These are phyloP conservation scores for Aspergillus sp. DNA, from an alignment of 2,329 filamentous ascomycete species.

Conservation along the genomic window DNA sequence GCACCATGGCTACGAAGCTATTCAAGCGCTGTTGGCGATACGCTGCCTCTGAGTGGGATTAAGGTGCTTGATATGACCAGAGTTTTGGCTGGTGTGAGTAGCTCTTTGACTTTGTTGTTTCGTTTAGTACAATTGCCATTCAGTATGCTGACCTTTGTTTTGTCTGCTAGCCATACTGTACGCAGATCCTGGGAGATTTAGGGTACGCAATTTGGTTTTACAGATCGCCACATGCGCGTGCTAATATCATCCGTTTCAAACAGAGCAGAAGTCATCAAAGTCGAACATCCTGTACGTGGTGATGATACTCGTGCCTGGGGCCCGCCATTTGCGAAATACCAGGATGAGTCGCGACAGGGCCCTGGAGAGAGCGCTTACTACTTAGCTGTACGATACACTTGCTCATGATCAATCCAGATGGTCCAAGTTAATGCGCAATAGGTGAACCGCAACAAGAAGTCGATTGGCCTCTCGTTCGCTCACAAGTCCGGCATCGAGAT, in stretches of 20 bases:
- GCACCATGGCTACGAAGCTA: constrained; percentile 24
- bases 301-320: constrained; percentile 97
- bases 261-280: constrained; percentile 93
- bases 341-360: constrained; percentile 49
- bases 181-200: constrained; percentile 90
- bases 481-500: constrained; percentile 77
- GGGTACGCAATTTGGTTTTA: constrained; percentile 55
- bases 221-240: not conserved
- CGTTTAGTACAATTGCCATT: not conserved
- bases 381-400: constrained; percentile 56
- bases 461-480: constrained; percentile 83
- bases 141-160: constrained; percentile 8
- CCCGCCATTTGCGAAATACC: constrained; percentile 81
- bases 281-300: constrained; percentile 84
- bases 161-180: constrained; percentile 74
- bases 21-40: constrained; percentile 40
- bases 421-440: constrained; percentile 30
- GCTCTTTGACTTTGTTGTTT: not conserved
- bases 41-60: constrained; percentile 72
- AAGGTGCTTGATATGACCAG: constrained; percentile 94
- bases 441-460: constrained; percentile 98
- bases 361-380: constrained; percentile 95
- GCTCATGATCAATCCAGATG: not conserved
- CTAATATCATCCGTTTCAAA: not conserved
- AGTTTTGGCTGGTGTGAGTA: constrained; percentile 81